Evolutionary conservation across 2,329 filamentous ascomycete genomes (phyloP), one percentile per base, ranked within the genome.

Genomic region (Ophiostoma ips): DNA sequence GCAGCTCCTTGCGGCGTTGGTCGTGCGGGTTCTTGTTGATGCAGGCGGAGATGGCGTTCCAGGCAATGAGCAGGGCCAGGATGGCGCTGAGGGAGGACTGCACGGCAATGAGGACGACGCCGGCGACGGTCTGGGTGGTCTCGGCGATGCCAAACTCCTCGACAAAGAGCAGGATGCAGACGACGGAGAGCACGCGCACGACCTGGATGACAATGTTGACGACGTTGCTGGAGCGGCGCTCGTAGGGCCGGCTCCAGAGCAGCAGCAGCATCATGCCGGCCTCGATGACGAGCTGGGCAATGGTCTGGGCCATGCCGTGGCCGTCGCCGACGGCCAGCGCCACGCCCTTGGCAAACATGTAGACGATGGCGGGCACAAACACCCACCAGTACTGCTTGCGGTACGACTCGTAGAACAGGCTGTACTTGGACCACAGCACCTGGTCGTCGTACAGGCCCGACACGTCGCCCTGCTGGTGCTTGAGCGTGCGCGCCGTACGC

Each of bases 341-440:
- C 54, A 81, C 83, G 50, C 90, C 89, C 69, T 92, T 92, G 62
- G 80, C 82, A 61, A 95, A 88, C 71, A 89, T 84, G 71, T 96
- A 96, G 55, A 88, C 54, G 60, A 96, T 95, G 54, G 77, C 72
- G 0, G 92, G 92, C 13, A 96, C 75, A 62, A 98, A 96, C 21
- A 95, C 68, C 90, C 90, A 96, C 92, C 92, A 98, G 71, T 90
- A 95, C 58, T 82, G 79, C 66, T 85, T 87, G 70, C 87, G 88
- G 73, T 95, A 96, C 58, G 83, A 83, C 61, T 96, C 92, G 71
- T 98, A 98, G 69, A 98, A 96, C 55, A 95, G 74, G 60, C 86
- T 92, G 74, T 98, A 98, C 70, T 92, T 94, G 64, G 87, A 75
- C 89, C 92, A 95, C 37, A 83, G 81, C 52, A 84, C 77, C 71